A percentile compares a stretch with the other conserved stretches of the same genome.
Evolutionary conservation across 352 stramenopile species (phyloP).

Genomic region (Discostella stelligera): DNA sequence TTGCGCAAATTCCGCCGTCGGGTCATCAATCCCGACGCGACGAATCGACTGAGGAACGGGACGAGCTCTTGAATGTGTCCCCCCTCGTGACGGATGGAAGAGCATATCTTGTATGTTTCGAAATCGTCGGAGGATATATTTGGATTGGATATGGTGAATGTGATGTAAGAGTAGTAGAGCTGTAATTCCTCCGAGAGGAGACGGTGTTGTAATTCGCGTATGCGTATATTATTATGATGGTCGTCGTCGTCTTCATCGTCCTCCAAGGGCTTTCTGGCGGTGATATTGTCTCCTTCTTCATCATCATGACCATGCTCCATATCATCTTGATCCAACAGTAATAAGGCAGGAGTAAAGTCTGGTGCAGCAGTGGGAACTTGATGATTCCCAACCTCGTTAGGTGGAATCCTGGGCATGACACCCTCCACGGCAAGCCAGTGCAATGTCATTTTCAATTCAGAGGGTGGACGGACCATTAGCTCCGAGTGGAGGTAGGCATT

Average conservation of each 20-base stretch:
- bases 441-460: constrained; percentile 62
- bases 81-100: constrained; percentile 41
- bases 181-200: constrained; percentile 76
- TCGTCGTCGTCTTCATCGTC: constrained; percentile 14
- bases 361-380: neutral
- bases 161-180: constrained; percentile 72
- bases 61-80: constrained; percentile 73
- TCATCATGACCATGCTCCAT: neutral
- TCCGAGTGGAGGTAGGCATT: constrained; percentile 69
- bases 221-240: constrained; percentile 41
- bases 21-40: constrained; percentile 52
- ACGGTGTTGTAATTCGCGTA: constrained; percentile 68
- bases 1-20: constrained; percentile 50
- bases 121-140: constrained; percentile 22
- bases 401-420: constrained; percentile 64
- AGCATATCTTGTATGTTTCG: constrained; percentile 23
- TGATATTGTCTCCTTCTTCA: constrained; percentile 10
- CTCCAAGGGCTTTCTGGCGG: neutral
- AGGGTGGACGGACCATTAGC: constrained; percentile 51
- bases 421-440: constrained; percentile 83
- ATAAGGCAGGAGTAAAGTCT: too few species aligned
- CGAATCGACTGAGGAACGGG: constrained; percentile 69
- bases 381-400: constrained; percentile 57
- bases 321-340: constrained; percentile 11
- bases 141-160: constrained; percentile 33